Conservation (phyloP, 495 filamentous ascomycete genomes). For the Neurospora sp. region DNA sequence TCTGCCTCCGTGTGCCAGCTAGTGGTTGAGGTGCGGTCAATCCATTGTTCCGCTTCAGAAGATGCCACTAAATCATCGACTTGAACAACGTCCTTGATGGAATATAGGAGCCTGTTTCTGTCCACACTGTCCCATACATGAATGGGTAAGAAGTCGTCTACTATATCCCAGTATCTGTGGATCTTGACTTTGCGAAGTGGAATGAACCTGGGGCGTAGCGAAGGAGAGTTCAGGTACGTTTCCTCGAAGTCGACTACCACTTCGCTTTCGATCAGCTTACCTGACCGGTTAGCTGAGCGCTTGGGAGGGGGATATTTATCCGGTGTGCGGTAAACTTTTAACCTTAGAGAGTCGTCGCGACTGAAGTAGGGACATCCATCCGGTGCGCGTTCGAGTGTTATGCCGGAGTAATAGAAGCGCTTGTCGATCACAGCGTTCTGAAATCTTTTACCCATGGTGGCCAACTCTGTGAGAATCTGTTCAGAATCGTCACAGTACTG, state of each 20-base stretch:
- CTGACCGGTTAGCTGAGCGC: neutral
- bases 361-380: neutral
- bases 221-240: neutral
- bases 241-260: neutral
- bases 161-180: too few species aligned
- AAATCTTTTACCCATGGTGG: neutral
- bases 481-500: neutral
- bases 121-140: too few species aligned
- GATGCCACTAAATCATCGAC: too few species aligned
- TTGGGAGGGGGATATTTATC: too few species aligned
- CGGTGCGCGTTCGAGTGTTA: neutral
- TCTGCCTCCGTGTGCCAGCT: too few species aligned
- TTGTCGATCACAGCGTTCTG: neutral
- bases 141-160: too few species aligned
- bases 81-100: too few species aligned
- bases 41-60: too few species aligned
- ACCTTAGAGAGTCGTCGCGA: too few species aligned
- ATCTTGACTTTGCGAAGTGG: neutral
- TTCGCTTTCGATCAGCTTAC: neutral
- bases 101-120: too few species aligned
- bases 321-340: too few species aligned
- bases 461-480: neutral
- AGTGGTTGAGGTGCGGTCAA: too few species aligned
- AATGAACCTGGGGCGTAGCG: neutral
- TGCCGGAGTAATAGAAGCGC: neutral